Conservation (phyloP, 768 basidiomycete genomes). For the Russula sp. region DNA sequence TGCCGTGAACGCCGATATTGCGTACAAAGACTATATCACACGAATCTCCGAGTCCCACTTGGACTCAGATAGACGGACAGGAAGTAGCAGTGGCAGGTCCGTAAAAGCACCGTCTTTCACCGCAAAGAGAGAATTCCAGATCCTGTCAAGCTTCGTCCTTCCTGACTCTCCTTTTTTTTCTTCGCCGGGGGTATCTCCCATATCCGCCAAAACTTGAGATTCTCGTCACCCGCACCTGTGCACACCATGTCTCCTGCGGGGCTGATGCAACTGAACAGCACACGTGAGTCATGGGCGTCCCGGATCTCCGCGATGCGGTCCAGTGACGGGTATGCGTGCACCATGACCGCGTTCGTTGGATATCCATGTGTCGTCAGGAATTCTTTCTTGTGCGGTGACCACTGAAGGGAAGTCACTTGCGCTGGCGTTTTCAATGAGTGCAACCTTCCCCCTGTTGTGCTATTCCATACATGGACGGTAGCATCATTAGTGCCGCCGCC, state of each 20-base stretch:
- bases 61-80: too few relatives aligned
- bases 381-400: conserved; percentile 83
- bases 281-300: conserved; percentile 88
- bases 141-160: conserved; percentile 26
- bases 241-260: conserved; percentile 89
- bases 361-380: conserved; percentile 90
- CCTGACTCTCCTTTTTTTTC: conserved; percentile 42
- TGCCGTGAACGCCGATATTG: not conserved
- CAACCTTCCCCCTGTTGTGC: conserved; percentile 83
- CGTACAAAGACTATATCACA: not conserved
- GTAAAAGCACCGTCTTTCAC: conserved; percentile 11
- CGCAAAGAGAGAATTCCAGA: conserved; percentile 34
- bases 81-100: too few relatives aligned
- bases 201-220: conserved; percentile 92
- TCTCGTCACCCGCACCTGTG: conserved; percentile 92
- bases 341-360: conserved; percentile 76
- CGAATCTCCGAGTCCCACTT: not conserved
- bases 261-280: conserved; percentile 76
- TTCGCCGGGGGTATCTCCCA: conserved; percentile 59
- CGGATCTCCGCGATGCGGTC: conserved; percentile 78
- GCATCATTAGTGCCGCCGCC: conserved; percentile 78
- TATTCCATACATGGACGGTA: conserved; percentile 85
- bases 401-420: conserved; percentile 88
- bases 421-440: conserved; percentile 82
- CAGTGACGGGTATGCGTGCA: conserved; percentile 81